phyloP scores from a whole-genome alignment of 345 rosid species.

The Eutrema yunnanense region DNA sequence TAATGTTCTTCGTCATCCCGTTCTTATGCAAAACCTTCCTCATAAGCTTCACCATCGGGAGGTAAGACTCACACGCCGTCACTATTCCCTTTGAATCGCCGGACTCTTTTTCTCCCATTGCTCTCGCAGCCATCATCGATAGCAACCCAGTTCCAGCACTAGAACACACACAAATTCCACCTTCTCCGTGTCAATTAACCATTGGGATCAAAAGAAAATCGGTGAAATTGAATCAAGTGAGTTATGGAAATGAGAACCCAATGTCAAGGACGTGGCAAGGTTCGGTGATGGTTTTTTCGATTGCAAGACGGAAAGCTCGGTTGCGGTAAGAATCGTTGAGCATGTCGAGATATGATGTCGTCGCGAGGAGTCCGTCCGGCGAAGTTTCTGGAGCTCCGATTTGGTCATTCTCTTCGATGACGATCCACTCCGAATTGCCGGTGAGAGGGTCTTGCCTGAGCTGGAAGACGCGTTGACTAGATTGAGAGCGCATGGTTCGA shows the following conservation, averaged over 20 bases:
- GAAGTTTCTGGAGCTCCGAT: conserved; percentile 9
- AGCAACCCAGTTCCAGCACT: conserved; percentile 97
- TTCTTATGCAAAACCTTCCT: conserved; percentile 67
- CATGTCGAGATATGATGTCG: conserved; percentile 33
- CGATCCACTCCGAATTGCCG: conserved; percentile 29
- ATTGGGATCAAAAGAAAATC: background rate
- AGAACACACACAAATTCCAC: background rate
- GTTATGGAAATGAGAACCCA: conserved; percentile 45
- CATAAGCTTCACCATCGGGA: conserved; percentile 93
- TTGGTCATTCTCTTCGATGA: conserved; percentile 29
- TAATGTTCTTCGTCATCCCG: conserved; percentile 51
- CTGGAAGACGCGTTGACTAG: conserved; percentile 32
- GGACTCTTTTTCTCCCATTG: conserved; percentile 23
- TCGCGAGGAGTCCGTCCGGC: conserved; percentile 23
- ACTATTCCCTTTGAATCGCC: conserved; percentile 35
- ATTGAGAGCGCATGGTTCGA: conserved; percentile 21
- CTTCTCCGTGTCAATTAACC: background rate
- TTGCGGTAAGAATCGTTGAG: conserved; percentile 32
- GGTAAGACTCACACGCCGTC: conserved; percentile 89
- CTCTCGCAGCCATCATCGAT: conserved; percentile 91
- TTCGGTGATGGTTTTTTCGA: conserved; percentile 39
- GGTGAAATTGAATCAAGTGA: background rate
- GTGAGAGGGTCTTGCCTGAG: conserved; percentile 35
- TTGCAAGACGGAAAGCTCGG: conserved; percentile 31
- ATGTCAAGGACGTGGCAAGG: conserved; percentile 91